Evolutionary conservation across 2,329 filamentous ascomycete species (phyloP).

Genomic region (Blumeriella jaapii): DNA sequence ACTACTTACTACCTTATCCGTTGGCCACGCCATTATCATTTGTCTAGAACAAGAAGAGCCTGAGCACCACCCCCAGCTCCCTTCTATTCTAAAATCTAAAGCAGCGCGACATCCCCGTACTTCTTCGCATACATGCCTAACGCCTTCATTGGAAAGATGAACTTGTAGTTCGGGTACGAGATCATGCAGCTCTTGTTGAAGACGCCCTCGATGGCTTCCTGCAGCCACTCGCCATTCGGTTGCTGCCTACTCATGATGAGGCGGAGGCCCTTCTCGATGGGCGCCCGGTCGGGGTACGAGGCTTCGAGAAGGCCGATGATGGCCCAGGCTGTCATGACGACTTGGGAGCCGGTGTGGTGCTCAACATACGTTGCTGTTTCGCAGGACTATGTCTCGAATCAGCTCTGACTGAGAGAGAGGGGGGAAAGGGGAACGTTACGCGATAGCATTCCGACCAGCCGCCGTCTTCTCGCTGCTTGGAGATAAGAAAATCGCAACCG

Average conservation of each 20-base stretch:
- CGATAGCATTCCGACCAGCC: slow-evolving; percentile 96
- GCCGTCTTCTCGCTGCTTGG: slow-evolving; percentile 76
- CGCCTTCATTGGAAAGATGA: slow-evolving; percentile 88
- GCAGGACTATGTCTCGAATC: slow-evolving; percentile 43
- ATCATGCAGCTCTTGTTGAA: slow-evolving; percentile 99
- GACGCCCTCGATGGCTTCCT: slow-evolving; percentile 93
- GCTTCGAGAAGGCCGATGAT: slow-evolving; percentile 73
- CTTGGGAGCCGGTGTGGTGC: slow-evolving; percentile 65
- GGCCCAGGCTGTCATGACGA: slow-evolving; percentile 93
- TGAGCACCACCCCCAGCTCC: too few species aligned
- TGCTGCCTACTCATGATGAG: slow-evolving; percentile 81
- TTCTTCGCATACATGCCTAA: slow-evolving; percentile 58
- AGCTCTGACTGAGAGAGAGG: slow-evolving; percentile 3
- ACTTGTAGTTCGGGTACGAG: slow-evolving; percentile 98
- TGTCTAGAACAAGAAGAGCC: too few species aligned
- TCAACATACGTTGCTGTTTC: slow-evolving; percentile 66
- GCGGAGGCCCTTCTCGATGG: slow-evolving; percentile 61
- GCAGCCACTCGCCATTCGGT: slow-evolving; percentile 83
- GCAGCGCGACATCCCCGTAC: slow-evolving; percentile 21
- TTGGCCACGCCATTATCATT: too few species aligned
- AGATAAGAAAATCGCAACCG: slow-evolving; percentile 77
- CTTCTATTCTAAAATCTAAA: slow-evolving; percentile 11
- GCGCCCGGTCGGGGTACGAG: slow-evolving; percentile 62
- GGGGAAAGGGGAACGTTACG: slow-evolving; percentile 29
- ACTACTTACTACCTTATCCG: too few species aligned